Base-by-base conservation (phyloP, 768 basidiomycete species). In the Suillus subluteus region DNA sequence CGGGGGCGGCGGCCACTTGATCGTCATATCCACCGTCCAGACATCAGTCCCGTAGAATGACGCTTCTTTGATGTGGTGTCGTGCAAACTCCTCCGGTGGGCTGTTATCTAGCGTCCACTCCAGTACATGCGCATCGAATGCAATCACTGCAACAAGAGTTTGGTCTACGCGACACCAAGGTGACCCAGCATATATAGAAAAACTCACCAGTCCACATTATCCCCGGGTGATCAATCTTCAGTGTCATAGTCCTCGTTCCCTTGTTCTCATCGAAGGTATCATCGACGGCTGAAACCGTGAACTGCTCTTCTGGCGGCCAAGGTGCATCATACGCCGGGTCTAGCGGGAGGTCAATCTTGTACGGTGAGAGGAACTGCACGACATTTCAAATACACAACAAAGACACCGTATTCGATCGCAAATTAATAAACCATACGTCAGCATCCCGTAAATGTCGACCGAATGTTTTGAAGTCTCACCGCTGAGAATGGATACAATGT, bases 61-160 rank as follows among this genome's bases (percentile, higher is more conserved):
- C 0, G 87, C 94, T 75, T 96, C 94, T 74, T 95, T 98, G 79
- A 98, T 86, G 71, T 95, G 93, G 73, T 99, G 97, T 9, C 95
- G 85, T 8, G 85, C 86, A 69, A 83, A 80, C 65, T 92, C 91
- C 62, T 87, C 77, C 0, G 94, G 93, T 1, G 97, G 95, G 64
- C 87, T 86, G 68, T 89, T 81, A 69, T 94, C 91, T 44, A 96
- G 82, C 18, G 87, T 88, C 96, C 96, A 98, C 63, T 85, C 78
- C 9, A 96, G 76, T 16, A 98, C 93, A 67, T 96, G 91, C 0
- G 94, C 96, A 59, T 96, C 92, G 73, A 99, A 98, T 0, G 95
- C 91, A 63, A 99, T 85, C 5, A 92, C 95, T 88, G 71, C 50
- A 64, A 63, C 18, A 61, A 30, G 26, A 43, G 1, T 30, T 43